Evolutionary conservation across 257 asterid genomes (phyloP), one percentile per base, ranked within the genome.

Genomic region (Solanum bulbocastanum): DNA sequence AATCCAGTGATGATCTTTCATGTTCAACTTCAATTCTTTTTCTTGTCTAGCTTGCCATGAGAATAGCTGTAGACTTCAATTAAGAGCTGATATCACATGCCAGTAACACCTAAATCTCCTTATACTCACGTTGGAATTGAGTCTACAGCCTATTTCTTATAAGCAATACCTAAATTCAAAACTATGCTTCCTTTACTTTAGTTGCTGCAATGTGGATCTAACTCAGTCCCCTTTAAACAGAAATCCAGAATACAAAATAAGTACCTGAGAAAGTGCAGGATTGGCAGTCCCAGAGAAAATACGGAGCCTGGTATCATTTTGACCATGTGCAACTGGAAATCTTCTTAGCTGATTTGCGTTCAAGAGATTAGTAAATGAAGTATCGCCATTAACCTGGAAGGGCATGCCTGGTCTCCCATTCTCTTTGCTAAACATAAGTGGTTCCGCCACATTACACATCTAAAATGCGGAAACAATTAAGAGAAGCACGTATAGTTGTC

Each of bases 231-330:
- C 39, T 78, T 78, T 25, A 72, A 18, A 72, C 44, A 73, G 44
- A 35, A 73, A 35, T 35, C 8, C 81, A 22, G 30, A 52, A 44
- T 37, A 46, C 23, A 79, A 39, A n/a, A 35, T 32, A 49, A 66
- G 75, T 33, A 95, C 98, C 94, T 95, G 96, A 66, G 99, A 91
- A 32, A 96, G 94, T 32, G 94, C 86, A 86, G 96, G 95, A 91
- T 96, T 96, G 42, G 99, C 98, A 15, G 98, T 94, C 81, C 98
- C 98, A 27, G 99, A 94, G 93, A 96, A 96, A 85, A 96, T 94
- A 60, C 94, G 92, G 76, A 96, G 96, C 72, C 98, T 94, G 15
- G 94, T 95, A 40, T 92, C 98, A 87, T 46, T 87, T 25, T 86
- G 90, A 87, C 68, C 84, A n/a, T 87, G 91, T 36, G 82, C 89